Base-by-base conservation (phyloP, 176 grass and related monocot genomes). In the Eleusine coracana region DNA sequence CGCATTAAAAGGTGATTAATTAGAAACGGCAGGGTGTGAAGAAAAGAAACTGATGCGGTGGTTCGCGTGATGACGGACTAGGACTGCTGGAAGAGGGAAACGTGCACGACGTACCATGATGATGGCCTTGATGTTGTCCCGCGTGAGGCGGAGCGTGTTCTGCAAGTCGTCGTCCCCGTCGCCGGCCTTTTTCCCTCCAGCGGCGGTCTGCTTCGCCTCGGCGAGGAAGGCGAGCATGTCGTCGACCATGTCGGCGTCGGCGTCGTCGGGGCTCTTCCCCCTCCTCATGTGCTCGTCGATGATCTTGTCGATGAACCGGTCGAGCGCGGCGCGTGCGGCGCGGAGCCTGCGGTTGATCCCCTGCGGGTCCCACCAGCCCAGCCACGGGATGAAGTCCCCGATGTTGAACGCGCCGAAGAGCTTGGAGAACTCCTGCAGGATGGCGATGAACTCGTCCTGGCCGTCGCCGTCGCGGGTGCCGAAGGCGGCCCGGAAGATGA, bases 41-140 rank as follows among this genome's bases (percentile, higher is more conserved):
- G 31, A 34, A 34, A 34, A 34, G 16, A 82, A 62, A 6, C 9
- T 16, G 10, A 17, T 4, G 6, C 28, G 4, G 51, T 29, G 77
- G 68, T 54, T 67, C 4, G 20, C 48, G 77, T 68, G 77, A 69
- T 21, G 52, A 10, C 23, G 18, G 42, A 13, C 17, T 3, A 18
- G 31, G 1, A 34, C 31, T 34, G 31, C 31, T 34, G 31, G 31
- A 34, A 34, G 14, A 66, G 36, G 62, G 9, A 9, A 0, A 46
- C 18, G 68, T 67, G 9, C 27, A 71, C 90, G 64, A 71, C 90
- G 64, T 93, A 98, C 96, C 96, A 98, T 98, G 82, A 95, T 90
- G 25, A 98, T 93, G 14, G 91, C 96, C 87, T 95, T 98, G 51
- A 98, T 95, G 78, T 98, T 93, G 55, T 93, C 89, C 41, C 89